Evolutionary conservation across 2,329 filamentous ascomycete genomes (phyloP), one percentile per base, ranked within the genome.

Genomic region (Colletotrichum coccodes): DNA sequence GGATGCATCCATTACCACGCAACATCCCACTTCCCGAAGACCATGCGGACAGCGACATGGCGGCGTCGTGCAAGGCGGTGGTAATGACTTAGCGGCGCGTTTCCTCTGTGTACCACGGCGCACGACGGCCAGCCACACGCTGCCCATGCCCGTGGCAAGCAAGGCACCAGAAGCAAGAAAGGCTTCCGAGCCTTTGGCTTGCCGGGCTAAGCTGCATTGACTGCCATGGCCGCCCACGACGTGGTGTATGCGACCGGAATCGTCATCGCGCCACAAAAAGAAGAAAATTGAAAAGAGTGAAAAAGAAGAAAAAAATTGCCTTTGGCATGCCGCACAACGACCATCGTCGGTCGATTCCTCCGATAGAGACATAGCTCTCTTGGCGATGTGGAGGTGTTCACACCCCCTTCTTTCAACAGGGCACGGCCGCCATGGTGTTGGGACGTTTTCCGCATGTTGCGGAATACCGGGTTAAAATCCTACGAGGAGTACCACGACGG

Each of bases 1-100:
- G 28, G 44, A 68, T 50, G 65, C 61, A 61, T 68, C 47, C 54
- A 60, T 64, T 38, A 38, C 32, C 38, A 65, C 49, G 54, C 54
- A 42, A 38, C 40, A 21, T 68, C 61, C 61, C 61, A 68, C 65
- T 47, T 68, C 54, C 65, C 61, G 65, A 60, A 44, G 23, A 12
- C 40, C 40, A 68, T 47, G 60, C 52, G 16, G 32, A 46, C 57
- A 44, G 49, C 40, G 57, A 47, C n/a, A n/a, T n/a, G 38, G 23
- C 34, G 53, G 38, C 47, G 23, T 40, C 21, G 23, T 21, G 8
- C 47, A 50, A 50, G 26, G 47, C 18, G n/a, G n/a, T n/a, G n/a
- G n/a, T n/a, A n/a, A n/a, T n/a, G n/a, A 30, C 47, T 9, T 3
- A 4, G 34, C 30, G 18, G 42, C 26, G 44, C 34, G 28, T 21